Evolutionary conservation across 768 basidiomycete genomes (phyloP), one percentile per base, ranked within the genome.

Genomic region (Agaricus bisporus): DNA sequence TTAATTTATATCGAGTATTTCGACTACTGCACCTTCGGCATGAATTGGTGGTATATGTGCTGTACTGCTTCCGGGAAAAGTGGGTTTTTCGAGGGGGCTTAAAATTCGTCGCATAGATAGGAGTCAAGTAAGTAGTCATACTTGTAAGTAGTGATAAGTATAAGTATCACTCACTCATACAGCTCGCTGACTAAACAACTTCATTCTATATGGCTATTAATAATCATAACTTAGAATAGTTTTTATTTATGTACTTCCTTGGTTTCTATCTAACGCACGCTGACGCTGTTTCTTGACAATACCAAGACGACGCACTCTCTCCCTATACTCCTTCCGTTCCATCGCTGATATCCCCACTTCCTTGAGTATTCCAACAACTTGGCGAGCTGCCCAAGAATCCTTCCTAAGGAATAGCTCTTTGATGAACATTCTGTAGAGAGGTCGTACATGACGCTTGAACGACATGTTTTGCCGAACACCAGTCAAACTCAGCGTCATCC

Each of bases 401-500:
- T 75, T 75, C 26, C 81, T 68, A 39, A 71, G 48, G 63, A 80
- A 76, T 57, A 90, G 76, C 12, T 80, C 82, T 60, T 77, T 81
- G 61, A 86, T 79, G 66, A 91, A 83, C 80, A 82, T 82, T 70
- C 76, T 84, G 65, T 84, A 85, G 66, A 91, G 61, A 39, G 88
- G 88, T 54, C 73, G 70, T n/a, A 81, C 73, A 62, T 89, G 85
- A 52, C 68, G 73, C 53, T 73, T 69, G 50, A 82, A 85, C 3
- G 76, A 80, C 51, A 85, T 70, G 18, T 68, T 66, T 38, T 44
- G 70, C 51, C n/a, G 69, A 55, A 17, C 79, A 63, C 37, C 66
- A 64, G 9, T 76, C 69, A n/a, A 77, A 41, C n/a, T 61, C 49
- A 15, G 75, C 45, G 18, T 50, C 52, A 12, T 54, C 26, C n/a